phyloP scores from a whole-genome alignment of 495 filamentous ascomycete species.

The Neurospora intermedia region DNA sequence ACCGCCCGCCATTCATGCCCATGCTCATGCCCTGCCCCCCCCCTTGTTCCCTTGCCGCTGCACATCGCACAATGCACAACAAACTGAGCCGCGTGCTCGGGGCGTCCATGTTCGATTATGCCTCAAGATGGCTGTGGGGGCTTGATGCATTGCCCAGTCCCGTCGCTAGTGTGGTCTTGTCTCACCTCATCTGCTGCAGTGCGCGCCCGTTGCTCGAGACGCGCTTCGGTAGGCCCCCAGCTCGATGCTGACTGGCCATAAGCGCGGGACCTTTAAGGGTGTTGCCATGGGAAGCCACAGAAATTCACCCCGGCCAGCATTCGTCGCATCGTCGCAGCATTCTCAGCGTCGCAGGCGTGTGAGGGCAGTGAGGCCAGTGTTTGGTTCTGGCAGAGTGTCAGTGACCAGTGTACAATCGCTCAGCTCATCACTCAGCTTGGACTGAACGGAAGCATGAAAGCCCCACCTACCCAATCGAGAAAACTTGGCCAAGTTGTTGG shows the following conservation, averaged over 20 bases:
- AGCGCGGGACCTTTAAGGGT: not conserved
- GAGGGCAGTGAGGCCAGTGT: not conserved
- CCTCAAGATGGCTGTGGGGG: not conserved
- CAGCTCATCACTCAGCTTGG: not conserved
- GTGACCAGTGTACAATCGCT: not conserved
- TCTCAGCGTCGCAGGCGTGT: not conserved
- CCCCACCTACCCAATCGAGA: constrained; percentile 12
- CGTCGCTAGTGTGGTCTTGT: not conserved
- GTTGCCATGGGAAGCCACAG: not conserved
- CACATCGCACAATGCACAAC: not conserved
- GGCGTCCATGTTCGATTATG: not conserved
- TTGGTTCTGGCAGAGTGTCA: too few relatives aligned
- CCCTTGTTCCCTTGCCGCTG: not conserved
- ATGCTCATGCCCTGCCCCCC: not conserved
- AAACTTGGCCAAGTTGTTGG: not conserved
- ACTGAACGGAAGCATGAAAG: not conserved
- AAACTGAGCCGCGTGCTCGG: not conserved
- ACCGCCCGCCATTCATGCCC: not conserved
- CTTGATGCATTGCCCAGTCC: not conserved
- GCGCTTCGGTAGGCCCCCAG: not conserved
- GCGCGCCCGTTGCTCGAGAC: not conserved
- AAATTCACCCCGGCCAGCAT: not conserved
- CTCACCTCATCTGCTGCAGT: not conserved
- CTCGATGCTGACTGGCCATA: not conserved
- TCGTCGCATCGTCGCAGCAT: not conserved